A percentile compares a stretch with the other conserved stretches of the same genome.
phyloP scores from a whole-genome alignment of 2,329 filamentous ascomycete genomes.

The Sporothrix sp. region DNA sequence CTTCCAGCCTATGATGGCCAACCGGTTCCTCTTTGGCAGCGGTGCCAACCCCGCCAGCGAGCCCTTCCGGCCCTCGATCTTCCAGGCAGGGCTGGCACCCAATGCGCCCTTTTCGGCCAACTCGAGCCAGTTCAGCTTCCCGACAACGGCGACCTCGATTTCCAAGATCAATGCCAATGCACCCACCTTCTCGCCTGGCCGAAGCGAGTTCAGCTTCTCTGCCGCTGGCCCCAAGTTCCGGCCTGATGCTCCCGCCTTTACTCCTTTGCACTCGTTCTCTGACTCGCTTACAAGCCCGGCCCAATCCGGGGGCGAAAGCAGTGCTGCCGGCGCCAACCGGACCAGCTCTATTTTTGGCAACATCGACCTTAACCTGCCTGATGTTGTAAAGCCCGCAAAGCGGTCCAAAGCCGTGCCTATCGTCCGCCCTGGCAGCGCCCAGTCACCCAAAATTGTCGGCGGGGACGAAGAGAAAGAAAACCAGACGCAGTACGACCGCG shows the following conservation, averaged over 20 bases:
- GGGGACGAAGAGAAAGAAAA: conserved; percentile 19
- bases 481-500: conserved; percentile 38
- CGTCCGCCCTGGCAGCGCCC: conserved; percentile 50
- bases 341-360: conserved; percentile 56
- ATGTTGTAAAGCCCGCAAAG: conserved; percentile 56
- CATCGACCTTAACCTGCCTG: conserved; percentile 52
- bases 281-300: conserved; percentile 38
- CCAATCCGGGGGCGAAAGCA: conserved; percentile 35
- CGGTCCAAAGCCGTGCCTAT: conserved; percentile 80
- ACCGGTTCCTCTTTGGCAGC: conserved; percentile 40
- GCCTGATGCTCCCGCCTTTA: conserved; percentile 68
- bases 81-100: conserved; percentile 31
- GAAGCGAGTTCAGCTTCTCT: conserved; percentile 59
- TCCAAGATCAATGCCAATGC: conserved; percentile 59
- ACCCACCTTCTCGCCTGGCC: conserved; percentile 59
- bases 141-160: conserved; percentile 29
- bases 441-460: conserved; percentile 18
- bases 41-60: conserved; percentile 22
- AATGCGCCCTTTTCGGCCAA: conserved; percentile 27
- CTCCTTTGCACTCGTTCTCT: conserved; percentile 44
- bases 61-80: conserved; percentile 39
- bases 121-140: conserved; percentile 34
- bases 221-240: conserved; percentile 59
- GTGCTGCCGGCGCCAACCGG: conserved; percentile 23
- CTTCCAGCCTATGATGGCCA: conserved; percentile 36